Evolutionary conservation across 2,329 filamentous ascomycete genomes (phyloP), one percentile per base, ranked within the genome.

Genomic region (Aspergillus texensis): DNA sequence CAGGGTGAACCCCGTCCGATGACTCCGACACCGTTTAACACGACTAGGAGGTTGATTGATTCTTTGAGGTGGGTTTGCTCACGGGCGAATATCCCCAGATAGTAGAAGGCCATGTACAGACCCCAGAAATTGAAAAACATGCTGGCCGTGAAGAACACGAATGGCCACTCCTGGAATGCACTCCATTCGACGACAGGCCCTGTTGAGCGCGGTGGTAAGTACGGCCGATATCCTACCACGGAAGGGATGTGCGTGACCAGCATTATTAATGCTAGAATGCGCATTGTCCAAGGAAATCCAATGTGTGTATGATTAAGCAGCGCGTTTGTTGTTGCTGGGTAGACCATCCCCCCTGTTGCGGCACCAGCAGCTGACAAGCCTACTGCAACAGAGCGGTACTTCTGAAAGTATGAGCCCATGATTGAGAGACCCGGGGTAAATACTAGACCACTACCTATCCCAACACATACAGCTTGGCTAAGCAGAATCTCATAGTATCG

Each of bases 51-150:
- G 30, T 81, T 81, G 63, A 88, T 82, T 2, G 84, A 83, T 6
- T 84, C 79, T 6, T 77, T 78, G 61, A 87, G 79, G 6, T 68
- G 67, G 24, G 81, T 69, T 8, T 73, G 71, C n/a, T 78, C 83
- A 39, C 81, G 79, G 3, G 77, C 76, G 70, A 82, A 88, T 0
- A 82, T 78, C 0, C 82, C 77, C 36, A 89, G 72, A 74, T 88
- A 90, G 75, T 85, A 88, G 69, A 87, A 88, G 5, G 82, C 82
- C 61, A 88, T 84, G 67, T 88, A 89, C 1, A 86, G 72, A 1
- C 83, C 82, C 65, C 81, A 78, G 70, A 86, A 86, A 61, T 72
- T 72, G 59, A 81, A 75, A 62, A 81, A 82, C 64, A 81, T 79
- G 6, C 81, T 81, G 2, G 79, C 57, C 1, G 80, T 75, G 65